Evolutionary conservation across 306 rosid genomes (phyloP).

Genomic region (Lathyrus tuberosus): DNA sequence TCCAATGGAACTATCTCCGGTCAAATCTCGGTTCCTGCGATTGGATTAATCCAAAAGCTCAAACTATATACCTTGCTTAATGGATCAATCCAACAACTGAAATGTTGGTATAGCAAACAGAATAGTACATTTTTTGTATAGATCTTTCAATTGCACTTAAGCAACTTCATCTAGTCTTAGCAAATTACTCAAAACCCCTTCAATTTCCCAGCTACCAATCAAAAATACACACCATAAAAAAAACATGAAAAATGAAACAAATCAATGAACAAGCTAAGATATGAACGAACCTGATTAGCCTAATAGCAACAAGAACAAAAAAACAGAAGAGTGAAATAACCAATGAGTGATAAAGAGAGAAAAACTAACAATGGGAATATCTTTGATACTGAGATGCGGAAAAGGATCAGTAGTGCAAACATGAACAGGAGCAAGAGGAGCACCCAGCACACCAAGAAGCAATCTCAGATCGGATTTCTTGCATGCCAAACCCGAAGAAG

Average conservation of each 20-base stretch:
- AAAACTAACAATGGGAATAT: constrained; percentile 86
- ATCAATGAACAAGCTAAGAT: neutral
- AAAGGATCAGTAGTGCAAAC: constrained; percentile 77
- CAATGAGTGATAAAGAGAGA: neutral
- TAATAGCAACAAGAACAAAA: neutral
- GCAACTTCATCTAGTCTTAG: neutral
- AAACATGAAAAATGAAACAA: neutral
- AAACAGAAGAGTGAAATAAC: neutral
- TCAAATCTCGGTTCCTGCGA: neutral
- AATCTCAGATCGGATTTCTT: constrained; percentile 93
- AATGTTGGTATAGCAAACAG: neutral
- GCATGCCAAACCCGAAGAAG: constrained; percentile 55
- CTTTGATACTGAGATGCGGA: constrained; percentile 97
- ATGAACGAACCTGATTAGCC: neutral
- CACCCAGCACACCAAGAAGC: constrained; percentile 92
- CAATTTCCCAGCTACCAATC: neutral
- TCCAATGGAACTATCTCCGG: neutral
- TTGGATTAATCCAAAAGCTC: neutral
- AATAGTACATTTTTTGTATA: neutral
- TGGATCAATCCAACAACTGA: too few species aligned
- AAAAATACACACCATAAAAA: neutral
- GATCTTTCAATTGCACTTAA: constrained; percentile 19
- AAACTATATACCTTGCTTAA: too few species aligned
- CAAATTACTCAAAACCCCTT: constrained; percentile 5
- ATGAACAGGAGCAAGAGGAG: constrained; percentile 93